Conservation (phyloP, 345 rosid genomes). For the Populus ilicifolia region DNA sequence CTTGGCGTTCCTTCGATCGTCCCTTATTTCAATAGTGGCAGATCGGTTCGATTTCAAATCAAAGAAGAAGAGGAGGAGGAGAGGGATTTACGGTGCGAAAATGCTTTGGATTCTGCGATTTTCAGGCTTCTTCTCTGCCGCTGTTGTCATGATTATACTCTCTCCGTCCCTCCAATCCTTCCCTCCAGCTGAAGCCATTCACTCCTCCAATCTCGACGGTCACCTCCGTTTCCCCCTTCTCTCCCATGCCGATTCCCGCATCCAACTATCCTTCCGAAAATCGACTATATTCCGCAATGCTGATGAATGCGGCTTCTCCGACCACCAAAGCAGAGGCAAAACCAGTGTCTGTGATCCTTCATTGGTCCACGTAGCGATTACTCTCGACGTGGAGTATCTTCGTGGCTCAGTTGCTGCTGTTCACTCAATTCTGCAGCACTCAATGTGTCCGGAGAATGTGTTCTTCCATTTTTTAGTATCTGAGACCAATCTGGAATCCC, state of each 20-base stretch:
- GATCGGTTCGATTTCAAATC: conserved; percentile 33
- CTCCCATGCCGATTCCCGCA: conserved; percentile 20
- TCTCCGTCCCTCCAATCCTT: conserved; percentile 83
- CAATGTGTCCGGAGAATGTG: conserved; percentile 70
- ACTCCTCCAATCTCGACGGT: conserved; percentile 59
- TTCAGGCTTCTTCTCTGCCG: conserved; percentile 69
- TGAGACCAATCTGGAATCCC: conserved; percentile 54
- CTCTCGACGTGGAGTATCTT: conserved; percentile 82
- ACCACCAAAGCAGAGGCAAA: conserved; percentile 4
- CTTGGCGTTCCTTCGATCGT: conserved; percentile 21
- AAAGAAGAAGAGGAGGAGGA: conserved; percentile 34
- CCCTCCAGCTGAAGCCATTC: conserved; percentile 91
- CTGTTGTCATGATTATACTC: conserved; percentile 63
- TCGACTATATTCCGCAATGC: conserved; percentile 74
- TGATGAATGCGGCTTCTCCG: conserved; percentile 58
- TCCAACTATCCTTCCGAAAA: conserved; percentile 56
- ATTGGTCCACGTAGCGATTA: conserved; percentile 78
- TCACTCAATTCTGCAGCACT: conserved; percentile 71
- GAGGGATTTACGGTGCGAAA: conserved; percentile 26
- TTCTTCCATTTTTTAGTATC: conserved; percentile 91
- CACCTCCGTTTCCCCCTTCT: conserved; percentile 37
- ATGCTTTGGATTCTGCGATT: conserved; percentile 78
- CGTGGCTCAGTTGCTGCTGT: conserved; percentile 98
- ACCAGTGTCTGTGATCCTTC: conserved; percentile 70
- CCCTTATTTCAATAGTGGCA: conserved; percentile 6